phyloP scores from a whole-genome alignment of 768 basidiomycete genomes.

The Leucocoprinus leucothites region DNA sequence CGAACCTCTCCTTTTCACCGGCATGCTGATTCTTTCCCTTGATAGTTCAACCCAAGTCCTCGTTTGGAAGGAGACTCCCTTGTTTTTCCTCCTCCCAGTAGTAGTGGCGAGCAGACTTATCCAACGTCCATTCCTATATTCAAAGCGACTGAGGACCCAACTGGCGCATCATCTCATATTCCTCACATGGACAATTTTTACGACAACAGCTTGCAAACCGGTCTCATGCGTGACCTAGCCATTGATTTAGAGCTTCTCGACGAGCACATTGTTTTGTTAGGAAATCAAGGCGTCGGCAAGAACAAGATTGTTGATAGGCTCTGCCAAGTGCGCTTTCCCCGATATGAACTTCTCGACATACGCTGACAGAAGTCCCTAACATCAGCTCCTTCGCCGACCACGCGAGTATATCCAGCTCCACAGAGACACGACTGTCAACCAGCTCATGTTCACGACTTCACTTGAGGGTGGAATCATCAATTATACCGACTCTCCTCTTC shows the following conservation, averaged over 20 bases:
- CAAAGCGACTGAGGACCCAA: constrained; percentile 44
- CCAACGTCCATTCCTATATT: constrained; percentile 47
- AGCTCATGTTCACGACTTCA: constrained; percentile 67
- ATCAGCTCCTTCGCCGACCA: constrained; percentile 56
- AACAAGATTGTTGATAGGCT: constrained; percentile 58
- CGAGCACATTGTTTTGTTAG: constrained; percentile 63
- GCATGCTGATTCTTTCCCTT: background rate
- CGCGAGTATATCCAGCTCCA: constrained; percentile 71
- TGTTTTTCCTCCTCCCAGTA: constrained; percentile 44
- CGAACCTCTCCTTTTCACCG: background rate
- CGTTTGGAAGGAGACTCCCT: constrained; percentile 33
- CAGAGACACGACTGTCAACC: constrained; percentile 67
- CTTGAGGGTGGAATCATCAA: constrained; percentile 55
- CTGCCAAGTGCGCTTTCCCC: constrained; percentile 32
- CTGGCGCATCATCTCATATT: constrained; percentile 54
- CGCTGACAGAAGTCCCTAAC: background rate
- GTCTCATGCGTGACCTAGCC: constrained; percentile 62
- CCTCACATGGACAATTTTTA: constrained; percentile 72
- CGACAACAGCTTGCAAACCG: constrained; percentile 66
- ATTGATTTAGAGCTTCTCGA: constrained; percentile 59
- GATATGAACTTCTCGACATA: constrained; percentile 2
- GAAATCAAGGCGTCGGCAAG: constrained; percentile 75
- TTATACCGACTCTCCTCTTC: constrained; percentile 63
- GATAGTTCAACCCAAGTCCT: constrained; percentile 52
- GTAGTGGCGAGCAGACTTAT: constrained; percentile 25